Base-by-base conservation (phyloP, 2,329 filamentous ascomycete species). In the Hypoxylon sp. region DNA sequence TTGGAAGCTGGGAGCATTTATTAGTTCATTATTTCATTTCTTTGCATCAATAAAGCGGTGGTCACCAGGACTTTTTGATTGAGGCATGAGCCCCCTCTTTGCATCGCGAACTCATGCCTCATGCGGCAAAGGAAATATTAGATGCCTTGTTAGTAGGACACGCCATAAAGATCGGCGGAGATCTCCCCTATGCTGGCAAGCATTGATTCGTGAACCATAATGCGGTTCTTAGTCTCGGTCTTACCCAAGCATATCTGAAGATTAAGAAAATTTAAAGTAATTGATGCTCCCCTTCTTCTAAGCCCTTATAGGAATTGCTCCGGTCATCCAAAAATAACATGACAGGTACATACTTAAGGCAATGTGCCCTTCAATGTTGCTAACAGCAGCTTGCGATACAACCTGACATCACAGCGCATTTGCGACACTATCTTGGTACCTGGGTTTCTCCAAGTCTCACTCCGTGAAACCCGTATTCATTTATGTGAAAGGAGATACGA, bases 71-170 rank as follows among this genome's bases (percentile, higher is more conserved):
- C 21, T 46, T 32, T 50, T 32, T 50, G 39, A 50, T 55, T 31
- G 11, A 29, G 42, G 62, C 39, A 17, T 62, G 17, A 65, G 44
- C 51, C 62, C 51, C 24, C 10, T 19, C 13, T 55, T 57, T 63
- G 10, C 51, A 56, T 64, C 68, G 68, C 65, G 68, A 63, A 68
- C 58, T 70, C 58, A 68, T 70, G 47, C 68, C 61, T 60, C 48
- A 69, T 66, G 55, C 52, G 60, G 68, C 56, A 62, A 62, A 48
- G 46, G 37, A 65, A 65, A 54, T 50, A 51, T 32, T 58, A 57
- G 48, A 60, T 35, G 65, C 58, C 46, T 64, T 21, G 24, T 29
- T 51, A 68, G 59, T 66, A 68, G 62, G 65, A 71, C 65, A 71
- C 68, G 62, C 68, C 65, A 60, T 70, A 50, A 44, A 68, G 62